Base-by-base conservation (phyloP, 2,329 filamentous ascomycete genomes). In the Diaporthe velutina region DNA sequence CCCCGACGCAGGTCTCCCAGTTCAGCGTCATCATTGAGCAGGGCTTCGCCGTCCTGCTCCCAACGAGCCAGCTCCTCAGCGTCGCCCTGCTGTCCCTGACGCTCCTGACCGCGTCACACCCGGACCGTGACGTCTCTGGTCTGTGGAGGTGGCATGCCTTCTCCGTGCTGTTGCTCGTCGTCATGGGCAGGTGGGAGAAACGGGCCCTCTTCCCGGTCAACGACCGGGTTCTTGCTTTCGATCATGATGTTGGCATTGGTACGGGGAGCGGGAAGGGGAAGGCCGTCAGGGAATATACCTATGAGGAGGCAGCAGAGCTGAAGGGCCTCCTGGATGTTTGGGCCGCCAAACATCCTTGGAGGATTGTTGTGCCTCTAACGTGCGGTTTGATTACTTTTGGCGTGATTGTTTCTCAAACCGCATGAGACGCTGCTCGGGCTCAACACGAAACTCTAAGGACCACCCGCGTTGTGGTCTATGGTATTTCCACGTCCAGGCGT, bases 271-370 rank as follows among this genome's bases (percentile, higher is more conserved):
- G 45, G n/a, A 54, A 48, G 35, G 57, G 22, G 33, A 28, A 19
- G 30, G 13, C 13, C 9, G 8, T 0, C 4, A 15, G 12, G 30
- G 64, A 52, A 2, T 67, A 52, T 45, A 38, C 45, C n/a, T 25
- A 4, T 13, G 45, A 52, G 45, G 22, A 67, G 33, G 33, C 3
- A 25, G n/a, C 9, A 17, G 58, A 52, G 30, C 33, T 67, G 1
- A 28, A 19, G 45, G 64, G 22, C 4, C 22, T 67, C 30, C 52
- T 67, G 45, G 64, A 67, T 40, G 17, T 35, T 40, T 67, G 64
- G 64, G 64, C 64, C 52, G 64, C 64, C 9, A 67, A n/a, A 22
- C 64, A 67, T 8, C 64, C 64, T 25, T 52, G 64, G 64, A 67
- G 64, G 30, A 67, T 52, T 25, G 45, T 52, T 67, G 64, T 67